Evolutionary conservation across 257 asterid species (phyloP).

Genomic region (Forsythia suspensa): DNA sequence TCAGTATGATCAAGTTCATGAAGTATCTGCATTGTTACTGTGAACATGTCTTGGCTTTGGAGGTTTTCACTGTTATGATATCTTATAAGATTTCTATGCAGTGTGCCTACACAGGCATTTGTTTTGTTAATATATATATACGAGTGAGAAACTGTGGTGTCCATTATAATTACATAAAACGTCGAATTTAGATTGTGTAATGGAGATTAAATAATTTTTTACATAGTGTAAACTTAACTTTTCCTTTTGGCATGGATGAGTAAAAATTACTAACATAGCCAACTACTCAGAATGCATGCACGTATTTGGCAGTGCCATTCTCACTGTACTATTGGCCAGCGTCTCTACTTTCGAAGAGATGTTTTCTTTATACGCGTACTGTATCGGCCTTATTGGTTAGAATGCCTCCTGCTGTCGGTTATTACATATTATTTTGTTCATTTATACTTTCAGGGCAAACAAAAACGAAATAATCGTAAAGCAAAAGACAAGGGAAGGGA

Average conservation of each 20-base stretch:
- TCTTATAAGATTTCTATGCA: not conserved
- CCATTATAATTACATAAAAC: not conserved
- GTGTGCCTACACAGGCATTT: not conserved
- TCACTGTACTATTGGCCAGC: not conserved
- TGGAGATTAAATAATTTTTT: not conserved
- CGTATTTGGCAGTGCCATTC: not conserved
- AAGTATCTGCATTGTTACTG: not conserved
- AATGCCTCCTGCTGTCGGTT: not conserved
- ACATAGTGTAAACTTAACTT: not conserved
- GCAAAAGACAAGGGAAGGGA: slow-evolving; percentile 58
- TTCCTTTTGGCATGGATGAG: not conserved
- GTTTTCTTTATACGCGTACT: not conserved
- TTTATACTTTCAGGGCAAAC: slow-evolving; percentile 60
- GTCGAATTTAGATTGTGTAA: not conserved
- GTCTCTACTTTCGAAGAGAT: not conserved
- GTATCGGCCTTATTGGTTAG: not conserved
- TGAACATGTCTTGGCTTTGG: not conserved
- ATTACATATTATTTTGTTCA: not conserved
- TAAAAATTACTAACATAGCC: too few relatives aligned
- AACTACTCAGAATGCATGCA: too few relatives aligned
- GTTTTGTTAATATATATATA: not conserved
- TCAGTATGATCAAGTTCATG: not conserved
- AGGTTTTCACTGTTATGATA: not conserved
- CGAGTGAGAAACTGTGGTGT: not conserved
- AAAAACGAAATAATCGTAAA: slow-evolving; percentile 70